Evolutionary conservation across 192 early-diverging fungal species (phyloP), one percentile per base, ranked within the genome.

Genomic region (Coemansia sp.): DNA sequence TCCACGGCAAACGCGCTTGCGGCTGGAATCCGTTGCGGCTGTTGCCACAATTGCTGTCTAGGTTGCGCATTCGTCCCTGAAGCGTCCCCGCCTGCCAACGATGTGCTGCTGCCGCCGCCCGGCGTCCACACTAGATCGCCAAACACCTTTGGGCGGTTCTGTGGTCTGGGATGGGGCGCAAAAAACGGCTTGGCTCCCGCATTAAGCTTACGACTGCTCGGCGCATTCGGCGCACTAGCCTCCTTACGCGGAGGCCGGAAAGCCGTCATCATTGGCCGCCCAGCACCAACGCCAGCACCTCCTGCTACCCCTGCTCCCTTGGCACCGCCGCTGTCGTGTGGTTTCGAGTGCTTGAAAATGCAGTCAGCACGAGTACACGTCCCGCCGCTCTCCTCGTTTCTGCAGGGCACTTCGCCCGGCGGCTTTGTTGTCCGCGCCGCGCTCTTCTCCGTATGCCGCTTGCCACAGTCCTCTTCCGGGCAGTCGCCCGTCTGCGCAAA

Each of bases 361-460:
- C 79, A 81, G 60, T 66, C 67, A 1, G 74, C 21, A 21, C 79
- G 63, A 2, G 73, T 75, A 23, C 79, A 81, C 12, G 57, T 26
- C 9, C 73, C 79, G 57, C 72, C 77, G 53, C 63, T 72, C 48
- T 72, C 79, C 56, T 81, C 79, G 59, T 81, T 75, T 7, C 79
- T 61, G 47, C 79, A 81, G 4, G 67, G 67, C 43, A 72, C 72
- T 19, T 75, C 67, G 70, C 64, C 67, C 4, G 73, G 70, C 37
- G 66, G 69, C 50, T 69, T 72, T 1, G 64, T 64, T 44, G 66
- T 41, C 13, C 75, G 69, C 37, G 40, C 40, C 39, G 56, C 39
- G 44, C 60, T 41, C 39, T 59, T 59, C 32, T 67, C 72, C 4
- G 56, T 47, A 37, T 81, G 79, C 16, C 74, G 54, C 16, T 72